These are phyloP conservation scores for Penicillium oxalicum DNA, from an alignment of 2,329 filamentous ascomycete genomes.

Conservation along the genomic window DNA sequence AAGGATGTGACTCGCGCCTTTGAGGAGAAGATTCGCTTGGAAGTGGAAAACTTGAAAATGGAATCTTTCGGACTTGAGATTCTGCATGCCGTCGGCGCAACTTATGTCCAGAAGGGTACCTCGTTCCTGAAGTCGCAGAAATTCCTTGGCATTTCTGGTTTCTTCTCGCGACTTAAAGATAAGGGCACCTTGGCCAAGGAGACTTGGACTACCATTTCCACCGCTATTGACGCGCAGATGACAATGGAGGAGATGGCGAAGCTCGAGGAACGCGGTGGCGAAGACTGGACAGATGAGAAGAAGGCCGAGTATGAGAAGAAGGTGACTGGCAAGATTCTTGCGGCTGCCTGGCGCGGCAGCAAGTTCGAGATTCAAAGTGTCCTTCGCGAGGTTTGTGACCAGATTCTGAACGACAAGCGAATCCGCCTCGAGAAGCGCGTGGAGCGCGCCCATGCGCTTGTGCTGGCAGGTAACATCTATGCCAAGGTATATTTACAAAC, in stretches of 20 bases:
- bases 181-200: slow-evolving; percentile 97
- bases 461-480: slow-evolving; percentile 85
- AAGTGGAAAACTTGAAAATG: slow-evolving; percentile 98
- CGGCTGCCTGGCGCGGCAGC: slow-evolving; percentile 90
- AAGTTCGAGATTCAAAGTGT: slow-evolving; percentile 98
- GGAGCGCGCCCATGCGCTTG: slow-evolving; percentile 82
- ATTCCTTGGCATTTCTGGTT: slow-evolving; percentile 90
- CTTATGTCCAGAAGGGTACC: slow-evolving; percentile 81
- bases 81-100: slow-evolving; percentile 85
- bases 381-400: slow-evolving; percentile 87
- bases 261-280: slow-evolving; percentile 86
- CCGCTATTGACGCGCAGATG: slow-evolving; percentile 93
- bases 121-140: slow-evolving; percentile 91
- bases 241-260: slow-evolving; percentile 99
- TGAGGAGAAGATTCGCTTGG: slow-evolving; percentile 86
- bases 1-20: slow-evolving; percentile 80
- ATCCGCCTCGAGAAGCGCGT: slow-evolving; percentile 77
- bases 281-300: slow-evolving; percentile 98
- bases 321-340: slow-evolving; percentile 96
- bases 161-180: slow-evolving; percentile 89
- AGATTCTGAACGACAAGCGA: slow-evolving; percentile 71
- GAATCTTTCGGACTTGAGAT: slow-evolving; percentile 97
- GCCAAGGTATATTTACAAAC: slow-evolving; percentile 58
- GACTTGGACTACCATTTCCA: slow-evolving; percentile 95
- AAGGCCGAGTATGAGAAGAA: slow-evolving; percentile 91